phyloP scores from a whole-genome alignment of 257 asterid species.

The Orobanche coerulescens region DNA sequence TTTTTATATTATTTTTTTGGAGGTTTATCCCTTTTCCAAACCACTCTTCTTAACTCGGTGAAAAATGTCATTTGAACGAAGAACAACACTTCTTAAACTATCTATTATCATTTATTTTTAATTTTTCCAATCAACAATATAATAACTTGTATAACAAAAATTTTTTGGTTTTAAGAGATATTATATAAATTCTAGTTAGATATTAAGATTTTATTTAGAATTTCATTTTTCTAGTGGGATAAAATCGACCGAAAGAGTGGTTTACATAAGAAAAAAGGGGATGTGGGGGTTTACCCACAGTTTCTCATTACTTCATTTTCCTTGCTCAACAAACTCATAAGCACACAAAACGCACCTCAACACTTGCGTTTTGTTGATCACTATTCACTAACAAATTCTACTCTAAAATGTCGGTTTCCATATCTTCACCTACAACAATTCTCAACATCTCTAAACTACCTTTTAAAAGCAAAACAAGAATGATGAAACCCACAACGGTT shows the following conservation, averaged over 20 bases:
- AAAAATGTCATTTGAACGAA: no score
- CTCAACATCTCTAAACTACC: neutral
- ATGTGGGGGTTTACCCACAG: neutral
- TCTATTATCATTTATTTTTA: no score
- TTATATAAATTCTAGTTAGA: no score
- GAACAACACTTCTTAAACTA: no score
- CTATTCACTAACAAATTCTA: neutral
- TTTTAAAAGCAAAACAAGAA: neutral
- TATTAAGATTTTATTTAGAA: no score
- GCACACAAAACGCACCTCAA: slow-evolving; percentile 24
- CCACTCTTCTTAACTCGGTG: no score
- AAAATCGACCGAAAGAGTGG: neutral
- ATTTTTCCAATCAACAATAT: no score
- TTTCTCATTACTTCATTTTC: neutral
- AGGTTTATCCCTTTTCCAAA: no score
- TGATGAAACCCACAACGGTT: slow-evolving; percentile 5
- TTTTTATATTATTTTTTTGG: no score
- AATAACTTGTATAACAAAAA: no score
- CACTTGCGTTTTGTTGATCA: neutral
- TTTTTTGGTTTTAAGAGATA: no score
- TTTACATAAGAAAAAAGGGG: neutral
- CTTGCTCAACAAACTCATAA: slow-evolving; percentile 17
- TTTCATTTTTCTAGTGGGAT: no score
- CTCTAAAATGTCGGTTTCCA: slow-evolving; percentile 16
- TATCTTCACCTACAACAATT: neutral